Evolutionary conservation across 108 stramenopile species (phyloP).

Genomic region (Skeletonema marinoi): DNA sequence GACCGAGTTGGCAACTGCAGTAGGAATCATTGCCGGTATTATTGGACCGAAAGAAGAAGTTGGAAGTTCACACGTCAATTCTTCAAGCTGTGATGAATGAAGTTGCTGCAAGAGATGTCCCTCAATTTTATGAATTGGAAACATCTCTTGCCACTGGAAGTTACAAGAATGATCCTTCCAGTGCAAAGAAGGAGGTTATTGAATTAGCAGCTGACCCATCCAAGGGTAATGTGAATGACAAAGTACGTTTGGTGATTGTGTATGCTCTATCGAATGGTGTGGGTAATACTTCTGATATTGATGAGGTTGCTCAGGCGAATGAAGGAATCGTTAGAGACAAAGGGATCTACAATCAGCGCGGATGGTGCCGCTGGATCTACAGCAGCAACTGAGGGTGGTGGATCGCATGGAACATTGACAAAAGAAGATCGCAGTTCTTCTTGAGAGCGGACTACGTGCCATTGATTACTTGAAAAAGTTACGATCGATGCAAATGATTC

Average conservation of each 20-base stretch:
- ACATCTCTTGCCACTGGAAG: constrained; percentile 78
- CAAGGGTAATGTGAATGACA: constrained; percentile 96
- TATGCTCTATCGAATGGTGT: constrained; percentile 79
- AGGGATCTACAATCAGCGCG: constrained; percentile 26
- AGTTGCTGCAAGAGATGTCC: constrained; percentile 95
- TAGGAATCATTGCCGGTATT: constrained; percentile 95
- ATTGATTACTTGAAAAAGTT: constrained; percentile 84
- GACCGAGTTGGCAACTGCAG: constrained; percentile 82
- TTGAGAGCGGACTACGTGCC: constrained; percentile 70
- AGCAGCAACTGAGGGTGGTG: constrained; percentile 17
- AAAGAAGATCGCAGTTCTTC: constrained; percentile 54
- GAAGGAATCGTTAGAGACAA: constrained; percentile 66
- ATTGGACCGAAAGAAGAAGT: constrained; percentile 92
- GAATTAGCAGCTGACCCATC: constrained; percentile 73
- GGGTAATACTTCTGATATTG: constrained; percentile 69
- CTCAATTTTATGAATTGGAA: constrained; percentile 95
- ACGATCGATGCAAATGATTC: constrained; percentile 88
- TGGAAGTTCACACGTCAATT: constrained; percentile 96
- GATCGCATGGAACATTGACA: constrained; percentile 56
- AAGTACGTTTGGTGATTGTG: constrained; percentile 90
- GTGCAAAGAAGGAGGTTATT: constrained; percentile 82
- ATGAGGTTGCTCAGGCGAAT: constrained; percentile 82
- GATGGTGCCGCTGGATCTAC: constrained; percentile 6
- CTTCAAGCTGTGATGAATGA: constrained; percentile 97
- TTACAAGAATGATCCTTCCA: constrained; percentile 75